Conservation (phyloP, 2,329 filamentous ascomycete species). For the Fusarium lateritium region DNA sequence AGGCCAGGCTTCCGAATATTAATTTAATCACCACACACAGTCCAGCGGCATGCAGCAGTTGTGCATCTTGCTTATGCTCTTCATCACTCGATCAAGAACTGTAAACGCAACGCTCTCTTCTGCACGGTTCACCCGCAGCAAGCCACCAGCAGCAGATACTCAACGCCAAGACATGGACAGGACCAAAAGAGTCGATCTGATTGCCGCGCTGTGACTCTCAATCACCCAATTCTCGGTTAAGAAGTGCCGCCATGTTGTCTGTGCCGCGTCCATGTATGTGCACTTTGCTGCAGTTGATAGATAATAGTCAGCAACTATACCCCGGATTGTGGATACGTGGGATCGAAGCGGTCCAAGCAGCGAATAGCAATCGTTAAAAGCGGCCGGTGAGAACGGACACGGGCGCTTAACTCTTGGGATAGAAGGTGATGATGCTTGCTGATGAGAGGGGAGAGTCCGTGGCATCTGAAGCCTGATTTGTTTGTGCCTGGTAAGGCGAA, state of each 20-base stretch:
- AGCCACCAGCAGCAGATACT: conserved; percentile 3
- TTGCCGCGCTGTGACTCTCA: conserved; percentile 23
- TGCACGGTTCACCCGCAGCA: conserved; percentile 23
- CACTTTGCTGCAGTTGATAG: conserved; percentile 3
- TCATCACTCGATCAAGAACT: conserved; percentile 35
- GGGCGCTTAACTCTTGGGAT: conserved; percentile 35
- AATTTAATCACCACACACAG: conserved; percentile 22
- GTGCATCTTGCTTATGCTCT: conserved; percentile 9
- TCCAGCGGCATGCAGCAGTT: neutral
- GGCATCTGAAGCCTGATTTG: conserved; percentile 6
- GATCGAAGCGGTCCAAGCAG: conserved; percentile 2
- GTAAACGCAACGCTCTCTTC: conserved; percentile 12
- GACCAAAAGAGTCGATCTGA: conserved; percentile 1
- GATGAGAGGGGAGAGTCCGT: conserved; percentile 14
- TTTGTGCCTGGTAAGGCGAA: conserved; percentile 20
- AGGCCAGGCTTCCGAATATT: conserved; percentile 26
- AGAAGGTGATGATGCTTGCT: conserved; percentile 17
- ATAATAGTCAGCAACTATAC: conserved; percentile 6
- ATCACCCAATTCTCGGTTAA: conserved; percentile 28
- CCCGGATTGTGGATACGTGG: neutral
- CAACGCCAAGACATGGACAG: neutral
- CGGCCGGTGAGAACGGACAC: conserved; percentile 11
- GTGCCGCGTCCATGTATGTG: conserved; percentile 21
- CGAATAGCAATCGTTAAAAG: conserved; percentile 14
- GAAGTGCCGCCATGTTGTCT: conserved; percentile 29